Conservation (phyloP, 2,329 filamentous ascomycete species). For the Nothopassalora personata region DNA sequence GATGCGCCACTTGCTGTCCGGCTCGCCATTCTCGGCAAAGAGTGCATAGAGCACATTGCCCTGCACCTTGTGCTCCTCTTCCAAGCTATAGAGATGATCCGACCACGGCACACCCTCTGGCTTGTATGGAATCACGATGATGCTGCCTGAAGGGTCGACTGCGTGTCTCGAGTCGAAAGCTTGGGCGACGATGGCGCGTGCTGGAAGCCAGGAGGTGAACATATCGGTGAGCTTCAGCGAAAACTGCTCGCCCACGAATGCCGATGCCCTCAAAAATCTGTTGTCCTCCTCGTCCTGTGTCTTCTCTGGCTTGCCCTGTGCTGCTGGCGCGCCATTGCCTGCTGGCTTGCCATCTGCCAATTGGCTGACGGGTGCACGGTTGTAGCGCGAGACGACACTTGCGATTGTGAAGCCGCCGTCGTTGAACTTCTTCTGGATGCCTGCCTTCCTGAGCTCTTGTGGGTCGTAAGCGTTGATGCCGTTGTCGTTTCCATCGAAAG, state of each 20-base stretch:
- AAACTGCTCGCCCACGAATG: constrained; percentile 86
- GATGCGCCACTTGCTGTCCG: constrained; percentile 83
- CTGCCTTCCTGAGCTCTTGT: constrained; percentile 60
- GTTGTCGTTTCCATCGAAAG: constrained; percentile 96
- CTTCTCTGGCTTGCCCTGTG: constrained; percentile 32
- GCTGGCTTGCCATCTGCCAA: constrained; percentile 15
- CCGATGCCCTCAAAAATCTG: constrained; percentile 70
- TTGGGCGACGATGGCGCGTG: constrained; percentile 68
- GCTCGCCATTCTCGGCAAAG: constrained; percentile 75
- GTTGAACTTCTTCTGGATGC: constrained; percentile 75
- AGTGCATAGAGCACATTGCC: constrained; percentile 74
- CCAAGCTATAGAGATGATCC: constrained; percentile 87
- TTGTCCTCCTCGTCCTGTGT: constrained; percentile 70
- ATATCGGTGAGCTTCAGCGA: constrained; percentile 73
- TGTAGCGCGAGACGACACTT: constrained; percentile 79
- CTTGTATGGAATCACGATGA: constrained; percentile 62
- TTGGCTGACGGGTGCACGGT: constrained; percentile 48
- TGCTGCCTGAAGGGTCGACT: constrained; percentile 69
- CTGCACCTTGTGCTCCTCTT: constrained; percentile 51
- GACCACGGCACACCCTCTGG: constrained; percentile 87
- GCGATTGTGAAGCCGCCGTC: constrained; percentile 79
- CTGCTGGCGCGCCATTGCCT: constrained; percentile 17
- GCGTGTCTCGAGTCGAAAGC: constrained; percentile 64
- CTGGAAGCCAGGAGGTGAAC: constrained; percentile 75
- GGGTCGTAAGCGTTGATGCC: constrained; percentile 80